Evolutionary conservation across 163 green algal species (phyloP), one percentile per base, ranked within the genome.

Genomic region (Trebouxiophyceae sp.): DNA sequence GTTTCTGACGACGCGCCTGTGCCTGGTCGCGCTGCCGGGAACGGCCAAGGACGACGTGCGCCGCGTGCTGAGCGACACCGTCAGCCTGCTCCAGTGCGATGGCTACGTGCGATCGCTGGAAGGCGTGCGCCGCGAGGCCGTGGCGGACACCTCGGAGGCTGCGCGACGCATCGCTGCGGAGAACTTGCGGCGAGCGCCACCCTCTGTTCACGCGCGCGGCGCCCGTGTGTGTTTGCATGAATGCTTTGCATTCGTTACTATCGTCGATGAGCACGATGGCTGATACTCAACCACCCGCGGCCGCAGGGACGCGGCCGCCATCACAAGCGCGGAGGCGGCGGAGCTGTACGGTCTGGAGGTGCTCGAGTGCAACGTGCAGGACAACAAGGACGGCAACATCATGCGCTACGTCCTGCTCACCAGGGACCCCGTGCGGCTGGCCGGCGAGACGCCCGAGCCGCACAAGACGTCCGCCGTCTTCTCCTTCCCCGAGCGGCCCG

Each of bases 271-370:
- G n/a, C n/a, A n/a, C n/a, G n/a, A n/a, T n/a, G n/a, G n/a, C n/a
- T n/a, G n/a, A n/a, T n/a, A n/a, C n/a, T n/a, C n/a, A n/a, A n/a
- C n/a, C n/a, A n/a, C n/a, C n/a, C n/a, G 39, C 5, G 16, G 19
- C 47, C 23, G 44, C 71, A 75, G 62, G 63, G 83, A 88, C 57
- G 77, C 82, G 5, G 93, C 85, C 4, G 93, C 92, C 24, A 75
- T 99, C 24, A 91, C 91, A 5, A 91, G 77, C 55, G 65, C 78
- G 4, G 79, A 87, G 5, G 94, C 93, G 8, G 94, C 85, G 20
- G 86, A 97, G 79, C 73, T 98, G 50, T 99, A 99, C 57, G 92
- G 89, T 0, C 79, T 99, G 33, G 76, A 97, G 0, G 80, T 97
- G 4, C 68, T 98, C 54, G 89, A 94, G 30, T 79, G 90, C 39